Base-by-base conservation (phyloP, 441 rosid species). In the Croton laevigatus region DNA sequence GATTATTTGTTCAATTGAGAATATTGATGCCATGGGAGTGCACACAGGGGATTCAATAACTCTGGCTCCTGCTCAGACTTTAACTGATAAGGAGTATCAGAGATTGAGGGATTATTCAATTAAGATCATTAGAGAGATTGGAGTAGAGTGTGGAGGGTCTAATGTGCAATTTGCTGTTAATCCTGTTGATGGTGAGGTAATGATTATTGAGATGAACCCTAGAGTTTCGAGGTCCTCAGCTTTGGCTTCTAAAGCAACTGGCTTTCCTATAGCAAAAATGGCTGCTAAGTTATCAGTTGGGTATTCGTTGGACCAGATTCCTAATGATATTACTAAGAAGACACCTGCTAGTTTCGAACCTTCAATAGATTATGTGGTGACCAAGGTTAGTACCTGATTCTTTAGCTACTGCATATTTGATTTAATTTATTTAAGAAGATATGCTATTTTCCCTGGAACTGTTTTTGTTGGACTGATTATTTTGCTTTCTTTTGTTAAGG, bases 341-440 rank as follows among this genome's bases (percentile, higher is more conserved):
- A 94, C 99, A 3, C 99, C 99, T 0, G 97, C 99, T 59, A 92
- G 99, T 83, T 94, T 94, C 61, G 97, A 94, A 82, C 98, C 99
- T 54, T 94, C 99, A 32, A 92, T 94, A 45, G 99, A 94, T 77
- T 92, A 94, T 84, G 99, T 94, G 75, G 99, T 92, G 63, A 90
- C 93, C n/a, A 94, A 94, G 95, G 99, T 81, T 72, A 72, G 86
- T 58, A n/a, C 32, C 51, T 16, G 49, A 44, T 40, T 10, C 32
- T 69, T 71, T 62, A 46, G 66, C 48, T 63, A 51, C 5, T 51
- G 54, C 27, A 58, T 51, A 62, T 40, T 14, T 66, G 12, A 52
- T 32, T 46, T 54, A 27, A 58, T 36, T 13, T 32, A 32, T 17
- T 58, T 58, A 27, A 27, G 40, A 58, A 13, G 38, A 14, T 58